Evolutionary conservation across 176 grass and related monocot species (phyloP), one percentile per base, ranked within the genome.

Genomic region (Puya raimondii): DNA sequence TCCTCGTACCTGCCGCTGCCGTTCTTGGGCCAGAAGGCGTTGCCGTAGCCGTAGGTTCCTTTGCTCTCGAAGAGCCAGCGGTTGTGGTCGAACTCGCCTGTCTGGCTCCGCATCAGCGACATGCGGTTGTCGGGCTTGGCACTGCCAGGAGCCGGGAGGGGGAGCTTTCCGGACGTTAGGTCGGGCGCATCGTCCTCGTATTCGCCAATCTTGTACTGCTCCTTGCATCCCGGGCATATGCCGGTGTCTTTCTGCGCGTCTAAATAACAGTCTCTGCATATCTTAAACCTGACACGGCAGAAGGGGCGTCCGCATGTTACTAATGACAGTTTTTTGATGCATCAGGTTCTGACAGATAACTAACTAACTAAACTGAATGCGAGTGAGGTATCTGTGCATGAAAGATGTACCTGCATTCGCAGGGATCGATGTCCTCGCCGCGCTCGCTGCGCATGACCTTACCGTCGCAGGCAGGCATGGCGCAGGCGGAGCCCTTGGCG

Each of bases 11-110:
- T 87, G 26, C 85, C 84, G 42, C 66, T 78, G 33, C 33, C 56
- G 16, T 61, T 20, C 72, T 87, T 82, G 49, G 94, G 86, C 81
- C 78, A 76, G 68, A 76, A 92, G 0, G 94, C 94, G 73, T 90
- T 97, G 63, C 89, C 94, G 48, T 92, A 97, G 49, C 94, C 94
- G 20, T 97, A 97, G 2, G 94, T 97, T 17, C 94, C 94, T 12
- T 83, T 87, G 82, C 86, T 90, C 82, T 97, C 94, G 68, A 97
- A 97, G 11, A 92, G 84, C 89, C 94, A 97, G 2, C 94, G 86
- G 72, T 89, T 97, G 52, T 92, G 94, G 72, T 97, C 94, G 56
- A 97, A 97, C 50, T 97, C 94, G 2, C 89, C 86, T 0, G 81
- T 85, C 80, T 90, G 86, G 83, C 71, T 95, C 5, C 82, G 82